Evolutionary conservation across 306 rosid genomes (phyloP).

Genomic region (Macrotyloma uniflorum): DNA sequence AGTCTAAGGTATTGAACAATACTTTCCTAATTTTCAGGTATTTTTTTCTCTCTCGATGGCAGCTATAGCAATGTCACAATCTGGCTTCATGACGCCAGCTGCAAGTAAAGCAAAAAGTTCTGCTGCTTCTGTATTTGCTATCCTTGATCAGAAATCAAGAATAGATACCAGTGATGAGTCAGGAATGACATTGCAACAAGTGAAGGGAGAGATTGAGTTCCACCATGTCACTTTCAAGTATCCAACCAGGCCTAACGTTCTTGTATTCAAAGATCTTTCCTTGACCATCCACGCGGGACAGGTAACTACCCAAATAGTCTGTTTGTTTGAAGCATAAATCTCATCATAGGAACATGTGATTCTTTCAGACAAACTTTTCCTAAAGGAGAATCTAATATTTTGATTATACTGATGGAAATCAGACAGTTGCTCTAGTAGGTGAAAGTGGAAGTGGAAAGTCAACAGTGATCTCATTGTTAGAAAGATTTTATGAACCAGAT

Average conservation of each 20-base stretch:
- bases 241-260: slow-evolving; percentile 66
- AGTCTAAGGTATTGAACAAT: background rate
- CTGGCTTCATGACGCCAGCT: background rate
- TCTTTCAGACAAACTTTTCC: background rate
- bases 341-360: background rate
- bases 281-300: slow-evolving; percentile 65
- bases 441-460: slow-evolving; percentile 94
- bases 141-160: background rate
- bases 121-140: background rate
- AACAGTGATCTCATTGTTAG: slow-evolving; percentile 71
- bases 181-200: slow-evolving; percentile 50
- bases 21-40: background rate
- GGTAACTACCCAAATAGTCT: slow-evolving; percentile 44
- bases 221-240: slow-evolving; percentile 69
- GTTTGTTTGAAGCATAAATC: background rate
- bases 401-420: slow-evolving; percentile 28
- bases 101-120: background rate
- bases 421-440: slow-evolving; percentile 87
- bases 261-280: slow-evolving; percentile 64
- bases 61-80: background rate
- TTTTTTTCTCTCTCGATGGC: background rate
- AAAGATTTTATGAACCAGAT: slow-evolving; percentile 74
- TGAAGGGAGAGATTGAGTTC: slow-evolving; percentile 70
- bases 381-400: slow-evolving; percentile 30
- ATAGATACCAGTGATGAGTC: slow-evolving; percentile 60